Evolutionary conservation across 2,329 filamentous ascomycete genomes (phyloP).

Genomic region (Talaromyces sp.): DNA sequence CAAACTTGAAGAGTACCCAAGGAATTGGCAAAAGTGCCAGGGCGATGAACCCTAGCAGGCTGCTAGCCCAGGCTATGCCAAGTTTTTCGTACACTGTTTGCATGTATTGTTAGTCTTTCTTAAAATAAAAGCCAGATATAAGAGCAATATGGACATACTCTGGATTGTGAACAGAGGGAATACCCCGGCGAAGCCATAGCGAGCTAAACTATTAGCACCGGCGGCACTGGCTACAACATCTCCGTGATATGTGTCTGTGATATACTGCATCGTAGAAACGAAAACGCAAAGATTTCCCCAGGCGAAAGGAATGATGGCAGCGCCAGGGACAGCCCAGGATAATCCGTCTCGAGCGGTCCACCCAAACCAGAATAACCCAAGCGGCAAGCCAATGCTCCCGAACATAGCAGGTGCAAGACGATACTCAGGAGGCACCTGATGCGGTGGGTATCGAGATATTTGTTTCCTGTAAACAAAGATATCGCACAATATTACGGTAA

Average conservation of each 20-base stretch:
- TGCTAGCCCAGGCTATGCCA: conserved; percentile 58
- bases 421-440: conserved; percentile 45
- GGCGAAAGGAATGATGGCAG: conserved; percentile 22
- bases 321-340: conserved; percentile 33
- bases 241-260: conserved; percentile 14
- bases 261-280: conserved; percentile 7
- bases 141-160: conserved; percentile 16
- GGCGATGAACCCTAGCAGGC: conserved; percentile 53
- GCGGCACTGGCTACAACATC: conserved; percentile 23
- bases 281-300: conserved; percentile 26
- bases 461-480: neutral
- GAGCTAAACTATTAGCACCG: conserved; percentile 29
- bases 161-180: conserved; percentile 33
- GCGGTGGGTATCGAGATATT: neutral
- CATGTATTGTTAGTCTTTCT: neutral
- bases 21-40: conserved; percentile 40
- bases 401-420: conserved; percentile 47
- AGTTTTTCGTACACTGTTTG: conserved; percentile 54
- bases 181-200: conserved; percentile 28
- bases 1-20: conserved; percentile 45
- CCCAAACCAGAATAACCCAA: conserved; percentile 46
- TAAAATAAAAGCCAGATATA: neutral
- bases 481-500: conserved; percentile 6
- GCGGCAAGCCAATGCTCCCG: conserved; percentile 45
- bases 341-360: conserved; percentile 40